Base-by-base conservation (phyloP, 2,329 filamentous ascomycete genomes). In the Trichoderma harzianum region DNA sequence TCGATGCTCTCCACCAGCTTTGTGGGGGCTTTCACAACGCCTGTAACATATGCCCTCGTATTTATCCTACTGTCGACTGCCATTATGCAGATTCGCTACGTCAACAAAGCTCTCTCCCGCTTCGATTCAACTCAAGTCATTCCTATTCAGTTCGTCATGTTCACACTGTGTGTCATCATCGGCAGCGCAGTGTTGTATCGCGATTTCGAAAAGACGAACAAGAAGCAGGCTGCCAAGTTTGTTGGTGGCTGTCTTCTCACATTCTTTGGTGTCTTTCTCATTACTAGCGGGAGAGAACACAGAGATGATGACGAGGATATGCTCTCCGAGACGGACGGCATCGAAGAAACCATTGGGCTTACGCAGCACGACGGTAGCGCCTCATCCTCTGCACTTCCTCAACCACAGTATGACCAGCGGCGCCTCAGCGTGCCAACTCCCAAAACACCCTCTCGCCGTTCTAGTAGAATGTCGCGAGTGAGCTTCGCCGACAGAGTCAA, bases 61-160 rank as follows among this genome's bases (percentile, higher is more conserved):
- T 84, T 92, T 65, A 87, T 98, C 63, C 87, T 99, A 30, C 86
- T 96, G 21, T 88, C 85, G 60, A 98, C 95, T 1, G 96, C 96
- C 7, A 85, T 99, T 72, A 94, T 98, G 92, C 96, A 99, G 83
- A 95, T 99, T 76, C 95, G 94, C 79, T 99, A 98, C 79, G 89
- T 99, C 79, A 99, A 98, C 83, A 93, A 88, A 75, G 87, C 88
- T 1, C 85, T 99, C 67, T 95, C 98, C 80, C 90, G 93, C 61
- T 99, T 98, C 83, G 94, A 98, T 81, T 97, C 96, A 7, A 99
- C 96, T 0, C 94, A 98, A 80, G 96, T 99, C 76, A 99, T 99
- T 74, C 96, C 96, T 0, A 96, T 96, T 16, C 96, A 99, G 78
- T 99, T 99, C 77, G 96, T 99, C 64, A 89, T 97, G 74, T 99